A percentile compares a stretch with the other conserved stretches of the same genome.
These are phyloP conservation scores for Fusarium virguliforme DNA, from an alignment of 2,329 filamentous ascomycete species.

Conservation along the genomic window DNA sequence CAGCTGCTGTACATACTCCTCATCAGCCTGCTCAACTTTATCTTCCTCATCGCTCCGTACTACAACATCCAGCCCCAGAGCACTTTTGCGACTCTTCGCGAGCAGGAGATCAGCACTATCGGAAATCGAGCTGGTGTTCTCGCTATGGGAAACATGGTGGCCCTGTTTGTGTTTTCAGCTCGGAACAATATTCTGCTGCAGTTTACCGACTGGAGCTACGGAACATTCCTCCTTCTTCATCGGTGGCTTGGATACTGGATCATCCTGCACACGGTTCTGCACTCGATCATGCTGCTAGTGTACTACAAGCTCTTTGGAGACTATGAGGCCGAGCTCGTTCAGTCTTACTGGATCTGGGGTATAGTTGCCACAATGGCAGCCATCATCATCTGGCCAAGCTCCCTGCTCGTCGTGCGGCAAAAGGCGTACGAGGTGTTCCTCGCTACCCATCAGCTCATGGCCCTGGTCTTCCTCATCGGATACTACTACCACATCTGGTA, in stretches of 20 bases:
- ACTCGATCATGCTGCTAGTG: slow-evolving; percentile 54
- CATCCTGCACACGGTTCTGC: slow-evolving; percentile 82
- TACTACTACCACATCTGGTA: slow-evolving; percentile 59
- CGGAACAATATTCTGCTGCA: slow-evolving; percentile 57
- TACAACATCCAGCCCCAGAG: slow-evolving; percentile 50
- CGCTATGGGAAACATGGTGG: slow-evolving; percentile 55
- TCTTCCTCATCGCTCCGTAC: slow-evolving; percentile 55
- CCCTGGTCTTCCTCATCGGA: slow-evolving; percentile 54
- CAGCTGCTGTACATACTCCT: slow-evolving; percentile 56
- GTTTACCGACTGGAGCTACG: slow-evolving; percentile 57
- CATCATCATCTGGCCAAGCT: slow-evolving; percentile 48
- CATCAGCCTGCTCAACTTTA: slow-evolving; percentile 55
- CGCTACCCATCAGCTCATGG: slow-evolving; percentile 53
- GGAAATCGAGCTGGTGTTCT: slow-evolving; percentile 58
- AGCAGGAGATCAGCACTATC: slow-evolving; percentile 53
- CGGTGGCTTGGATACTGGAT: slow-evolving; percentile 73
- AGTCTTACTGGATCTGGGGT: slow-evolving; percentile 57
- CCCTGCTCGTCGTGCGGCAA: slow-evolving; percentile 51
- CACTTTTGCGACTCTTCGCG: slow-evolving; percentile 45
- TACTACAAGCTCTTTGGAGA: slow-evolving; percentile 49
- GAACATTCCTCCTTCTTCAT: slow-evolving; percentile 58
- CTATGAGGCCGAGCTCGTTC: slow-evolving; percentile 47
- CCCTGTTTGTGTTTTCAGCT: slow-evolving; percentile 55
- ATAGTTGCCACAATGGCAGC: slow-evolving; percentile 53
- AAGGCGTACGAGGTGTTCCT: slow-evolving; percentile 57